phyloP scores from a whole-genome alignment of 345 rosid genomes.

The Camelina neglecta region DNA sequence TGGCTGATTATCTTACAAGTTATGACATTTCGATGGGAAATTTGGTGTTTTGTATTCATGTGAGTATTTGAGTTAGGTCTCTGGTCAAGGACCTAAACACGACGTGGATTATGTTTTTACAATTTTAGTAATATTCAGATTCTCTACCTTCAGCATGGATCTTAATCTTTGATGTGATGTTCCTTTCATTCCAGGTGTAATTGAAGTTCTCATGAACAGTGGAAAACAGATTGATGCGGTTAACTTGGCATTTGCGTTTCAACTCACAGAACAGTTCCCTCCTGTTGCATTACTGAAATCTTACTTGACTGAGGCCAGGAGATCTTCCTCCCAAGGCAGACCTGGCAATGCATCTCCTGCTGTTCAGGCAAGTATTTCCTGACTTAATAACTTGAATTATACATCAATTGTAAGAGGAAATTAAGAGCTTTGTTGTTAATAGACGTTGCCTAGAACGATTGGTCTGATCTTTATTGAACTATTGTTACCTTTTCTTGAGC shows the following conservation, averaged over 20 bases:
- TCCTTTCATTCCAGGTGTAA: constrained; percentile 61
- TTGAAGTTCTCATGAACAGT: constrained; percentile 76
- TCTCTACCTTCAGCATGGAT: constrained; percentile 27
- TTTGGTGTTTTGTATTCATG: constrained; percentile 10
- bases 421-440: constrained; percentile 2
- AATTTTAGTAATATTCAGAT: constrained; percentile 9
- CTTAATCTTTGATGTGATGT: not conserved
- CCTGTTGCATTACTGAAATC: constrained; percentile 83
- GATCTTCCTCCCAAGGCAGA: constrained; percentile 65
- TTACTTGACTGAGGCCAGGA: constrained; percentile 82
- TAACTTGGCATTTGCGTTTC: constrained; percentile 95
- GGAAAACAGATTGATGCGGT: constrained; percentile 98
- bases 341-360: constrained; percentile 65
- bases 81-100: constrained; percentile 9
- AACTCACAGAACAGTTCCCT: constrained; percentile 77
- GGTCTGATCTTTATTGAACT: constrained; percentile 23
- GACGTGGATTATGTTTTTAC: not conserved
- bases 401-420: constrained; percentile 4
- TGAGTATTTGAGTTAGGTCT: not conserved
- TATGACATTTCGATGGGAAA: constrained; percentile 1
- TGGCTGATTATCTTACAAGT: not conserved
- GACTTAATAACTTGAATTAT: constrained; percentile 1
- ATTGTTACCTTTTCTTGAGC: not conserved
- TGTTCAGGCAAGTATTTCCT: constrained; percentile 60
- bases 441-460: not conserved